Base-by-base conservation (phyloP, 2,329 filamentous ascomycete genomes). In the Fusarium miscanthi region DNA sequence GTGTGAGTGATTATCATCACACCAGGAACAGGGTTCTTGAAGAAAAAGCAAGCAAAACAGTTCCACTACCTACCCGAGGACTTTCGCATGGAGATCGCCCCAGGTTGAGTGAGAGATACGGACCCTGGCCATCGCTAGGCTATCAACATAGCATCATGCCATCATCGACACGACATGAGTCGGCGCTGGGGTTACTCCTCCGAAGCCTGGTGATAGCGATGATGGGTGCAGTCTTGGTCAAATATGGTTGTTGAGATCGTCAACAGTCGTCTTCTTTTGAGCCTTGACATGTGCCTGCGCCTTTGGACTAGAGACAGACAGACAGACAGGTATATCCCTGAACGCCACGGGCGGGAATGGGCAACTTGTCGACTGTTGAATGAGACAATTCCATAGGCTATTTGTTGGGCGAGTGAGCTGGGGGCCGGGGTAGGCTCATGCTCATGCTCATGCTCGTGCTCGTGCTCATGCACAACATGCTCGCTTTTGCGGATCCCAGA, bases 391-490 rank as follows among this genome's bases (percentile, higher is more conserved):
- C 27, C 46, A 66, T 70, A 62, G 67, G 62, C 42, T 70, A 35
- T 58, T 58, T 73, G 49, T 71, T 71, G 62, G 70, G 58, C 19
- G 41, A 53, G 40, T 43, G 61, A 60, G 38, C 58, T 35, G 42
- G 30, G 37, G 48, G 48, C 66, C 58, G 54, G 54, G 66, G 62
- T 64, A 63, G 49, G 51, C 62, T 73, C 40, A n/a, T 7, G 27
- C 27, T 27, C 27, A 27, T 27, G 27, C 27, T 31, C 30, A 25
- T 56, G 52, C 51, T 54, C 35, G 13, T 51, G 48, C 48, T 53
- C 49, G 23, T 56, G 52, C 53, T 57, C 62, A 74, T 73, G 70
- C 70, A 73, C 70, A 72, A 68, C 70, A 73, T 73, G 70, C 59
- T 70, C 66, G 70, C 70, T 67, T 69, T 68, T 73, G 70, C 70